Base-by-base conservation (phyloP, 176 grass and related monocot genomes). In the Aegilops tauschii region DNA sequence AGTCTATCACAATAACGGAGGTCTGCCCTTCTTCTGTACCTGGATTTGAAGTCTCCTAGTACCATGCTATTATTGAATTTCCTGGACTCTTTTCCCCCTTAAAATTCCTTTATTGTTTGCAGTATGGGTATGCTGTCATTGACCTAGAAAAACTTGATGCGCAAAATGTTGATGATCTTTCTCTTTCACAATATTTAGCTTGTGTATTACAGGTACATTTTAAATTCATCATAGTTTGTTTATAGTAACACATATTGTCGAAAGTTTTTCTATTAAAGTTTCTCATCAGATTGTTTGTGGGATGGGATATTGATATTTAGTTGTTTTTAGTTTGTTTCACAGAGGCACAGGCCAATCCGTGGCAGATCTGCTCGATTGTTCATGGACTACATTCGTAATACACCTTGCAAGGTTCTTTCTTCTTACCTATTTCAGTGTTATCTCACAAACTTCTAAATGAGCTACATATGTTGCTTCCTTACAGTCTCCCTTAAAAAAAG, bases 121-220 rank as follows among this genome's bases (percentile, higher is more conserved):
- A 98, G 96, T 82, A 87, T 82, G 96, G 96, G n/a, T 98, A 91
- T 82, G 93, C 84, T 86, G 59, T 88, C 66, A 89, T 98, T 88
- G 93, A 98, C 77, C 86, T 98, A 18, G 93, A 89, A 79, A 98
- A 95, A 83, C 93, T 98, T 78, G 85, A 91, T 28, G 92, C 90
- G 58, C 77, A 65, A 63, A 90, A 92, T 77, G 77, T 92, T 86
- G 88, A 94, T 44, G 96, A 92, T 89, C 91, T 98, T 89, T 91
- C 69, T 78, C 90, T 98, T 68, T 89, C 93, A 71, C 92, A 93
- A 79, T 95, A 89, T 90, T 81, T 94, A 61, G 81, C 90, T 49
- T 82, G 79, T 87, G 76, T 95, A 63, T 82, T 98, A 83, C 96
- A 98, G 93, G 96, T 98, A 86, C 61, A 14, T 58, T 20, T 88